These are phyloP conservation scores for Xerocomellus intermedius DNA, from an alignment of 768 basidiomycete species.

Conservation along the genomic window DNA sequence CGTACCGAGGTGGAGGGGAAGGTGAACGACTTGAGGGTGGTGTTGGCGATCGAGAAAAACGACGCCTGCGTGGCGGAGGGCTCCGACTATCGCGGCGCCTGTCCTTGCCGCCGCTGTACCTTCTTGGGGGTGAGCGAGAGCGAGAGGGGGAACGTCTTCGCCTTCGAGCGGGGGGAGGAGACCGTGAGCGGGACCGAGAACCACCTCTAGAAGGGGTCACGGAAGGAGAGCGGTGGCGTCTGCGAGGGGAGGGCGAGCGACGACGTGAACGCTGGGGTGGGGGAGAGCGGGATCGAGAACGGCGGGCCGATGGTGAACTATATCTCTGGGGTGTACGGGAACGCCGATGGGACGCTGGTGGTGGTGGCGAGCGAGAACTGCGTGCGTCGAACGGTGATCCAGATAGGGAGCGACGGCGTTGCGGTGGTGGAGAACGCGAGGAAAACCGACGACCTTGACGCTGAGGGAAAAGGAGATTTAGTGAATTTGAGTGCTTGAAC, in stretches of 20 bases:
- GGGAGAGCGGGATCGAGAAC: slow-evolving; percentile 38
- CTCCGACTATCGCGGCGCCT: slow-evolving; percentile 31
- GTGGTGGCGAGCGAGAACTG: slow-evolving; percentile 40
- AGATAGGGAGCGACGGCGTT: slow-evolving; percentile 45
- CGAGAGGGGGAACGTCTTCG: slow-evolving; percentile 35
- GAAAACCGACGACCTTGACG: slow-evolving; percentile 46
- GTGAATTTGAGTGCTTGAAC: background rate
- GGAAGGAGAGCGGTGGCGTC: slow-evolving; percentile 34
- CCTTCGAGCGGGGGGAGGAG: slow-evolving; percentile 40
- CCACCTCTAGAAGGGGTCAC: slow-evolving; percentile 34
- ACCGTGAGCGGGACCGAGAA: slow-evolving; percentile 43
- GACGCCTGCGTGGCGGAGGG: slow-evolving; percentile 39
- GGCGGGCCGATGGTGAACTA: slow-evolving; percentile 37
- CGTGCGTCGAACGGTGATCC: slow-evolving; percentile 36
- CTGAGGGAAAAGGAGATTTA: slow-evolving; percentile 23
- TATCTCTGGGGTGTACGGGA: slow-evolving; percentile 37
- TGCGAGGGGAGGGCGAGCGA: slow-evolving; percentile 28
- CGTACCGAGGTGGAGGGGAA: slow-evolving; percentile 35
- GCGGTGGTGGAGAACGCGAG: slow-evolving; percentile 47
- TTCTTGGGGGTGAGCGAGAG: slow-evolving; percentile 32
- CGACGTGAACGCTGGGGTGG: slow-evolving; percentile 25
- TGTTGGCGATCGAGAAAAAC: slow-evolving; percentile 48
- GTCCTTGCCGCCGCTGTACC: slow-evolving; percentile 16
- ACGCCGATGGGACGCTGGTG: slow-evolving; percentile 33
- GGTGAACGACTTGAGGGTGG: slow-evolving; percentile 45